A percentile compares a stretch with the other conserved stretches of the same genome.
These are phyloP conservation scores for Stereocaulon alpinum DNA, from an alignment of 495 filamentous ascomycete genomes.

Conservation along the genomic window DNA sequence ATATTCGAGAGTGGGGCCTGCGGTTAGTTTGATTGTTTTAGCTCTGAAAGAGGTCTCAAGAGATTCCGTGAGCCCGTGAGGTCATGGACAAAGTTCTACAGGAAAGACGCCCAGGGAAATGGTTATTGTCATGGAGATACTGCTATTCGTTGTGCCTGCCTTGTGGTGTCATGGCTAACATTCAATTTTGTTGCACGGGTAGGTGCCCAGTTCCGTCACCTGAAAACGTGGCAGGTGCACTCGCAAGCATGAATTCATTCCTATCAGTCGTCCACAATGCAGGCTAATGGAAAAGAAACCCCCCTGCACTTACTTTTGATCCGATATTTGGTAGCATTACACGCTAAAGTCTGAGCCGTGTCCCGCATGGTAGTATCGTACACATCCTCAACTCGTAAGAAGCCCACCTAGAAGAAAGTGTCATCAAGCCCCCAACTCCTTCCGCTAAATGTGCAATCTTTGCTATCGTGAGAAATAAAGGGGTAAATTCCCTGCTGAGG, in stretches of 20 bases:
- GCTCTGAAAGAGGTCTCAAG: too few species aligned
- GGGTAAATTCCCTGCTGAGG: background rate
- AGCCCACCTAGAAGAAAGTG: background rate
- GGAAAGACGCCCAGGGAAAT: background rate
- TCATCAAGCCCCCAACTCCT: slow-evolving; percentile 10
- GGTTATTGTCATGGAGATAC: background rate
- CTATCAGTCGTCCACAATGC: background rate
- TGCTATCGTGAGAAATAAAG: slow-evolving; percentile 3
- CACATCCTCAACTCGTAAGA: background rate
- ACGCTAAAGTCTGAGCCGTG: background rate
- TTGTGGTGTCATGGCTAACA: background rate
- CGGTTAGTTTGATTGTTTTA: background rate
- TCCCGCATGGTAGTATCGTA: background rate
- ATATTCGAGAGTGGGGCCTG: slow-evolving; percentile 33
- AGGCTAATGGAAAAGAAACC: slow-evolving; percentile 2
- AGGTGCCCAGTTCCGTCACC: background rate
- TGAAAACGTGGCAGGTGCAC: background rate
- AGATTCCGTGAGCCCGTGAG: background rate
- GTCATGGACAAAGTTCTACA: background rate
- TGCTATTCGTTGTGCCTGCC: background rate
- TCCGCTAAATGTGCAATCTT: slow-evolving; percentile 9
- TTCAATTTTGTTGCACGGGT: background rate
- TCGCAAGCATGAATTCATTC: background rate
- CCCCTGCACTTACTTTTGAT: background rate
- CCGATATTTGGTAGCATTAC: background rate